Base-by-base conservation (phyloP, 495 filamentous ascomycete genomes). In the Xylaria curta region DNA sequence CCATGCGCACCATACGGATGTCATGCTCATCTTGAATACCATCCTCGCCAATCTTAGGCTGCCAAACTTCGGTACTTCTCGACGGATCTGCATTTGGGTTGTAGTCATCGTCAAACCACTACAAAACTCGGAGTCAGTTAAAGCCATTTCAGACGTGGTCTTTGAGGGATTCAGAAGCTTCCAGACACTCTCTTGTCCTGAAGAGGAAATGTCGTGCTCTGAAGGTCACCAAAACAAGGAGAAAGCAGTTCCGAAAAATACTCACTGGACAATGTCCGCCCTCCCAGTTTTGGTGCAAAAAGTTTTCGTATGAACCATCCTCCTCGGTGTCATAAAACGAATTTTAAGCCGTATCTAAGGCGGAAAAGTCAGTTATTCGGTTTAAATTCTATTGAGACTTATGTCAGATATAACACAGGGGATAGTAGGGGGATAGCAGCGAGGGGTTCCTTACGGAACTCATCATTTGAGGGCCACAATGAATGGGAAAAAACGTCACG, bases 1-100 rank as follows among this genome's bases (percentile, higher is more conserved):
- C 69, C 10, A 36, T 31, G 4, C 65, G 24, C 15, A 71, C 40
- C 60, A 71, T 71, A 2, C 49, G 26, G 36, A 71, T 49, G 31
- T 71, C 69, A 15, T 70, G 0, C 24, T 71, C 60, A 33, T 51
- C 31, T 33, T 71, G 60, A 13, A 71, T 71, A 7, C 60, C 69
- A 26, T 71, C 69, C 3, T 71, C 69, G 1, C 69, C 69, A 49
- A 71, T 71, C 49, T 71, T 7, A 17, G 69, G 69, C 60, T 58
- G 24, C 69, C 60, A 65, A 51, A 66, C 36, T 9, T 64, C 61
- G 1, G 33, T 71, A 21, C 31, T 42, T n/a, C 6, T 63, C 7
- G 31, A 28, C 5, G 68, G 68, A 54, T 72, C 73, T 19, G 9
- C 40, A 9, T 9, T 0, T 4, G 47, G 60, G 15, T 60, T n/a